Percentiles rank a stretch among this genome's conserved stretches.
phyloP scores from a whole-genome alignment of 1,284 basidiomycete genomes.

The Pisolithus thermaeus region DNA sequence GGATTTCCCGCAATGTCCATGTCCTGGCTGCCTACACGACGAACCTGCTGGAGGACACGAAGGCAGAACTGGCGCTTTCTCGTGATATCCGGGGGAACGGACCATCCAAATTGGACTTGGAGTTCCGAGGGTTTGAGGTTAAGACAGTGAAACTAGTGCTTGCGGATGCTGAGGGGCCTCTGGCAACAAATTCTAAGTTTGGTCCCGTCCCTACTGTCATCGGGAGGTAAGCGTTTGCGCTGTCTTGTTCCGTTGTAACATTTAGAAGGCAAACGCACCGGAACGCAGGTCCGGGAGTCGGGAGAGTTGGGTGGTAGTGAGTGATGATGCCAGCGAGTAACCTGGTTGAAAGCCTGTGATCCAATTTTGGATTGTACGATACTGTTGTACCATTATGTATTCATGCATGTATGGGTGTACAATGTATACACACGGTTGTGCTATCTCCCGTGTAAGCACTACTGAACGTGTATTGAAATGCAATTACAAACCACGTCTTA shows the following conservation, averaged over 20 bases:
- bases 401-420: no score
- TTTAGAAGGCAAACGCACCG: slow-evolving; percentile 1
- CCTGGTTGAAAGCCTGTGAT: neutral
- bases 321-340: slow-evolving; percentile 12
- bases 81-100: slow-evolving; percentile 12
- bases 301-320: slow-evolving; percentile 40
- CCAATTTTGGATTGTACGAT: neutral
- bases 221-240: slow-evolving; percentile 10
- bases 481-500: no score
- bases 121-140: slow-evolving; percentile 69
- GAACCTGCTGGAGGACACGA: slow-evolving; percentile 83
- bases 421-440: no score
- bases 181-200: no score
- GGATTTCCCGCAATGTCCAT: slow-evolving; percentile 45
- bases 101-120: slow-evolving; percentile 34
- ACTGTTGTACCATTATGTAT: no score
- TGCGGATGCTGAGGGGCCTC: slow-evolving; percentile 2
- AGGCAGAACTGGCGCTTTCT: slow-evolving; percentile 37
- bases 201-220: neutral
- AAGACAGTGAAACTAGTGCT: slow-evolving; percentile 62
- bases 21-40: slow-evolving; percentile 62
- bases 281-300: slow-evolving; percentile 17
- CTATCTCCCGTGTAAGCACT: no score
- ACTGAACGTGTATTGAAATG: no score
- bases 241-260: neutral